Conservation (phyloP, 805 yeast genomes). For the Candida sakaeoensis region DNA sequence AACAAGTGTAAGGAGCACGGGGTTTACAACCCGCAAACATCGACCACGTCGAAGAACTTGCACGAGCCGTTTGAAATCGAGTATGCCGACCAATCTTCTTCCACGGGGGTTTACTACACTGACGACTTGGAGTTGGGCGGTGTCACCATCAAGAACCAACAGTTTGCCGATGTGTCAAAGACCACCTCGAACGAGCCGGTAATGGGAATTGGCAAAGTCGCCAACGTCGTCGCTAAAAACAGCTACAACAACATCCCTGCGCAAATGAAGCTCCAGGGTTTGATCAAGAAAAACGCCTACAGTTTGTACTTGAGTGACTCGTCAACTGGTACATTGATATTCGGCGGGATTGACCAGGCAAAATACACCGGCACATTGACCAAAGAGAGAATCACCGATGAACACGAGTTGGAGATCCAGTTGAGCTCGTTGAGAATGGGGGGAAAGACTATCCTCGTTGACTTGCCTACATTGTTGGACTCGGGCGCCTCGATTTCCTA, state of each 20-base stretch:
- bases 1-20: slow-evolving; percentile 8
- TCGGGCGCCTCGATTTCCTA: slow-evolving; percentile 37
- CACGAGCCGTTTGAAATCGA: slow-evolving; percentile 9
- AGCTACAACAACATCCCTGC: slow-evolving; percentile 32
- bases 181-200: slow-evolving; percentile 68
- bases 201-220: slow-evolving; percentile 66
- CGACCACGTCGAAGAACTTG: slow-evolving; percentile 8
- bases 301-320: slow-evolving; percentile 33
- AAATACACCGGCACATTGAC: slow-evolving; percentile 23
- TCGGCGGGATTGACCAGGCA: slow-evolving; percentile 32
- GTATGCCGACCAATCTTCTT: slow-evolving; percentile 11
- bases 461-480: slow-evolving; percentile 28
- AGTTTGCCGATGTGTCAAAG: slow-evolving; percentile 12
- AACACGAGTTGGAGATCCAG: slow-evolving; percentile 36
- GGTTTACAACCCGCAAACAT: slow-evolving; percentile 14
- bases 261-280: slow-evolving; percentile 28
- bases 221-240: slow-evolving; percentile 52
- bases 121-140: slow-evolving; percentile 16
- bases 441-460: slow-evolving; percentile 13
- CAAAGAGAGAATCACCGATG: not conserved
- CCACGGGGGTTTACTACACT: slow-evolving; percentile 14
- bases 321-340: slow-evolving; percentile 22
- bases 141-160: slow-evolving; percentile 12
- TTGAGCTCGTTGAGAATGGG: slow-evolving; percentile 34
- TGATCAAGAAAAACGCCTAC: slow-evolving; percentile 32